phyloP scores from a whole-genome alignment of 768 basidiomycete genomes.

The Suillus brevipes region DNA sequence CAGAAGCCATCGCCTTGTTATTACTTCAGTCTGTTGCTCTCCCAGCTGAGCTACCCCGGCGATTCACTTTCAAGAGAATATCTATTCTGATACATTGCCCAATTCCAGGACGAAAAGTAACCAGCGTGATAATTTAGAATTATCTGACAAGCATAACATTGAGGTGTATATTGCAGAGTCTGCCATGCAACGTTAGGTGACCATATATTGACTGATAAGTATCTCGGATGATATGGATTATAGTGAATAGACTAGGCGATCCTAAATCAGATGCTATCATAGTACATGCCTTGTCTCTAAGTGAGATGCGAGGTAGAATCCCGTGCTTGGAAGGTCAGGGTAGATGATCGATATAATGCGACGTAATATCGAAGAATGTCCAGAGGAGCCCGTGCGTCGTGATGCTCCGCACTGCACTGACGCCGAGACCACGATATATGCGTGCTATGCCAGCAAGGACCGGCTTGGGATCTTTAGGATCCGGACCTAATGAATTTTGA shows the following conservation, averaged over 20 bases:
- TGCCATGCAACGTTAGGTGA: neutral
- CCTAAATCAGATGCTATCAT: conserved; percentile 20
- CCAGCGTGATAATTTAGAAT: neutral
- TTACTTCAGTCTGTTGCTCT: conserved; percentile 39
- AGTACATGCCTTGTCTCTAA: conserved; percentile 26
- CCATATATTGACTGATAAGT: neutral
- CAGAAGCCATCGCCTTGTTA: conserved; percentile 26
- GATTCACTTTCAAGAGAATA: neutral
- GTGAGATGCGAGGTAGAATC: conserved; percentile 13
- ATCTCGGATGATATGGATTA: conserved; percentile 4
- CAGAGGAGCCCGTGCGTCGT: conserved; percentile 92
- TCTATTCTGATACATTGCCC: neutral
- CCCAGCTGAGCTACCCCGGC: conserved; percentile 39
- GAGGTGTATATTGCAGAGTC: neutral
- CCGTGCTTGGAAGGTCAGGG: conserved; percentile 30
- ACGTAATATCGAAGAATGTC: conserved; percentile 87
- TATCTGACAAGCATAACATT: neutral
- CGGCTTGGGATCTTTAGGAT: conserved; percentile 75
- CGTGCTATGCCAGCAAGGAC: conserved; percentile 75
- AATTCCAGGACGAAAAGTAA: neutral
- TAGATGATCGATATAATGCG: conserved; percentile 69
- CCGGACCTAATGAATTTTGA: conserved; percentile 55
- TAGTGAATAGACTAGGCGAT: conserved; percentile 11
- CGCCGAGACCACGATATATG: conserved; percentile 91
- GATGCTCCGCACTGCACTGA: conserved; percentile 89